phyloP scores from a whole-genome alignment of 2,329 filamentous ascomycete genomes.

The Acarospora socialis region DNA sequence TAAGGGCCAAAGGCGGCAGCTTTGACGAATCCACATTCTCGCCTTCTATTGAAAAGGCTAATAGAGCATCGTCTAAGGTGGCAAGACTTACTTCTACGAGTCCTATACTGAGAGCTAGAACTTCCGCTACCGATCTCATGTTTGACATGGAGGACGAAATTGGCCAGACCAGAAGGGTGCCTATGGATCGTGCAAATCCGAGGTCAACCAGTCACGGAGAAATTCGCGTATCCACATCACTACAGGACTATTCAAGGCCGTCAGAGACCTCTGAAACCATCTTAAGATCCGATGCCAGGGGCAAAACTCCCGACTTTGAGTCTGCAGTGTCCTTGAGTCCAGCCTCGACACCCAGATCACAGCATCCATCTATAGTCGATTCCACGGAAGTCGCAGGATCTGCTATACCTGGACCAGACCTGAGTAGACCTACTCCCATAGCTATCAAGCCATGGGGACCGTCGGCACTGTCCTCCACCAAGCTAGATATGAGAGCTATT shows the following conservation, averaged over 20 bases:
- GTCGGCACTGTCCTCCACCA: constrained; percentile 41
- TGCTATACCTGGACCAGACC: constrained; percentile 16
- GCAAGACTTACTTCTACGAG: constrained; percentile 40
- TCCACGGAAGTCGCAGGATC: constrained; percentile 17
- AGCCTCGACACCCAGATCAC: too few relatives aligned
- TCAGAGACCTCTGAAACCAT: too few relatives aligned
- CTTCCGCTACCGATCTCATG: constrained; percentile 62
- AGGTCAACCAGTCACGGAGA: too few relatives aligned
- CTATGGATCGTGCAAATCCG: too few relatives aligned
- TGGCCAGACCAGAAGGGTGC: too few relatives aligned
- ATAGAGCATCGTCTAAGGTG: constrained; percentile 27
- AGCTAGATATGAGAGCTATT: constrained; percentile 62
- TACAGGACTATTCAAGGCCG: too few relatives aligned
- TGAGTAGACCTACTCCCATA: constrained; percentile 20
- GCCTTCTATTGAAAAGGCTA: constrained; percentile 29
- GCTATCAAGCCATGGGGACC: constrained; percentile 41
- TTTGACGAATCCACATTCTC: constrained; percentile 46
- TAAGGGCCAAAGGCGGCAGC: constrained; percentile 45
- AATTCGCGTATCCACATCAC: too few relatives aligned
- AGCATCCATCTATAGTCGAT: constrained; percentile 11
- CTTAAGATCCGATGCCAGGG: too few relatives aligned
- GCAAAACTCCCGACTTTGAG: too few relatives aligned
- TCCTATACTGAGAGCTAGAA: constrained; percentile 53
- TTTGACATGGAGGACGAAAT: constrained; percentile 87
- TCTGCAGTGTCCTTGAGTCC: too few relatives aligned